Evolutionary conservation across 768 basidiomycete genomes (phyloP).

Genomic region (Xanthoconium purpureum): DNA sequence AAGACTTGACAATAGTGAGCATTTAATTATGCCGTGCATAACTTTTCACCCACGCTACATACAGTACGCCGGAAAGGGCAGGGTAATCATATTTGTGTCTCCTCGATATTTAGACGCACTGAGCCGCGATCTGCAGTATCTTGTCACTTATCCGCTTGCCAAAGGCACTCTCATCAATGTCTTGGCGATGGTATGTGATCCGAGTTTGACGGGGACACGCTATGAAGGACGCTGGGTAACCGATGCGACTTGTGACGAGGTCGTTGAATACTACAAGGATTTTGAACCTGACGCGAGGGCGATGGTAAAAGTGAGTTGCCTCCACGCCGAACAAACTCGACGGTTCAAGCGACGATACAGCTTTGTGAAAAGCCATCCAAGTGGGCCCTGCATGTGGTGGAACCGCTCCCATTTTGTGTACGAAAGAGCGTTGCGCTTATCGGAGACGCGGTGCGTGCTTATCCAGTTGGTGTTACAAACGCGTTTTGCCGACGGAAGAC

Average conservation of each 20-base stretch:
- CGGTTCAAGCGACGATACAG: constrained; percentile 14
- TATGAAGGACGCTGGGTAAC: constrained; percentile 34
- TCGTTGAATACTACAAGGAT: constrained; percentile 26
- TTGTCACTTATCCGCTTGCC: constrained; percentile 40
- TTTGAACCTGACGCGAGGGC: constrained; percentile 38
- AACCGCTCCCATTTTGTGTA: constrained; percentile 39
- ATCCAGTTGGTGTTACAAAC: background rate
- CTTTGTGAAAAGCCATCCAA: constrained; percentile 35
- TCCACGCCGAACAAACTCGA: background rate
- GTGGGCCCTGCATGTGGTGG: constrained; percentile 46
- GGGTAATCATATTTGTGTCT: background rate
- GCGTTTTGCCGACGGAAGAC: background rate
- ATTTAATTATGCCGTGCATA: background rate
- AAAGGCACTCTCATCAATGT: constrained; percentile 37
- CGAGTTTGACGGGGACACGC: constrained; percentile 26
- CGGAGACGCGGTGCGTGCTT: constrained; percentile 46
- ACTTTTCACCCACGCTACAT: constrained; percentile 8
- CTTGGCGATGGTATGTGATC: constrained; percentile 31
- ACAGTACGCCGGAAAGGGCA: constrained; percentile 16
- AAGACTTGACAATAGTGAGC: constrained; percentile 22
- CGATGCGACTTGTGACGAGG: constrained; percentile 33
- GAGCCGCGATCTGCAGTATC: constrained; percentile 26
- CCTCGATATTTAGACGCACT: background rate
- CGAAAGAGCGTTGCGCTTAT: constrained; percentile 42
- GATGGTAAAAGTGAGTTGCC: constrained; percentile 27